phyloP scores from a whole-genome alignment of 2,329 filamentous ascomycete species.

The Zymoseptoria ardabiliae region DNA sequence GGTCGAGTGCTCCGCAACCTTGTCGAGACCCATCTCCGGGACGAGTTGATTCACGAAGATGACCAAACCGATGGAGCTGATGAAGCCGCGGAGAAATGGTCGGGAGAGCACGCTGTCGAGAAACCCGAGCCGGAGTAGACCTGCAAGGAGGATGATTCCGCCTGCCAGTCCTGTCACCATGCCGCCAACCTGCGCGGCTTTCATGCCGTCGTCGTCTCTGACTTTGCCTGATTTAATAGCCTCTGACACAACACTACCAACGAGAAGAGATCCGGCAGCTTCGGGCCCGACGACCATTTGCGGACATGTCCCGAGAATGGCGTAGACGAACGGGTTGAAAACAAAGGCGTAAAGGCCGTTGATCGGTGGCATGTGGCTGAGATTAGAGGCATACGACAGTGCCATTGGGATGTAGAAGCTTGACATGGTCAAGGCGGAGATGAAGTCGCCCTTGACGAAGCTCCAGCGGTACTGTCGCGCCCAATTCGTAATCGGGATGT shows the following conservation, averaged over 20 bases:
- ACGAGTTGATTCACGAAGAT: slow-evolving; percentile 93
- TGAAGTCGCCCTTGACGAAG: slow-evolving; percentile 76
- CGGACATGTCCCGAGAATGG: slow-evolving; percentile 81
- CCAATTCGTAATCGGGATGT: slow-evolving; percentile 87
- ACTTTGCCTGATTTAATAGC: slow-evolving; percentile 64
- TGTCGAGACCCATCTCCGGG: slow-evolving; percentile 73
- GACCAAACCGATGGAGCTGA: slow-evolving; percentile 92
- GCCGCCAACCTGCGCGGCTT: slow-evolving; percentile 78
- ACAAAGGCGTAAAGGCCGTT: slow-evolving; percentile 92
- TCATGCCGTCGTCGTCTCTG: slow-evolving; percentile 56
- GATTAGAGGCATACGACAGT: slow-evolving; percentile 82
- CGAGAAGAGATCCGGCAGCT: slow-evolving; percentile 82
- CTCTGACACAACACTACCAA: slow-evolving; percentile 75
- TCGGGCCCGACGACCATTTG: slow-evolving; percentile 93
- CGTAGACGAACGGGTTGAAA: slow-evolving; percentile 86
- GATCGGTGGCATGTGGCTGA: slow-evolving; percentile 86
- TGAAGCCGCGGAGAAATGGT: slow-evolving; percentile 89
- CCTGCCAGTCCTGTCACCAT: slow-evolving; percentile 84
- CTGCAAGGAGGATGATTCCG: slow-evolving; percentile 79
- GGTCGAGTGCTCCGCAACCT: slow-evolving; percentile 54
- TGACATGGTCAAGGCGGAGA: slow-evolving; percentile 90
- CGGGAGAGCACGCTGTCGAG: slow-evolving; percentile 88
- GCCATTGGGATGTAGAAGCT: slow-evolving; percentile 98
- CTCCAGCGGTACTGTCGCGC: slow-evolving; percentile 75
- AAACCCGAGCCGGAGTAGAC: slow-evolving; percentile 79